These are phyloP conservation scores for Pharus latifolius DNA, from an alignment of 176 grass and related monocot genomes.

Conservation along the genomic window DNA sequence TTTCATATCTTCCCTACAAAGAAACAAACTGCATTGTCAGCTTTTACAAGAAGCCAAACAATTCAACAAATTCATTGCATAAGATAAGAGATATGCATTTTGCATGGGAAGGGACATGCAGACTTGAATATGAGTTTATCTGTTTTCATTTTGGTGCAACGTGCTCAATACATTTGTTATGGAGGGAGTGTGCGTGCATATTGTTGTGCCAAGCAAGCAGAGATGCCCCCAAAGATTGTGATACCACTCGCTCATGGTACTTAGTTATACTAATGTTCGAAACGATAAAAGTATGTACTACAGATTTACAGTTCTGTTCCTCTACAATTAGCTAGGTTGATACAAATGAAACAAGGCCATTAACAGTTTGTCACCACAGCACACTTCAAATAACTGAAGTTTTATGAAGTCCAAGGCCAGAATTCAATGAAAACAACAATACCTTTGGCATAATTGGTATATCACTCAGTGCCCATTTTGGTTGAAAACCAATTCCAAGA, in stretches of 20 bases:
- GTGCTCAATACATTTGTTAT: neutral
- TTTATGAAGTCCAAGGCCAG: constrained; percentile 1
- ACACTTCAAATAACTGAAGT: neutral
- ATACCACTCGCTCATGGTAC: neutral
- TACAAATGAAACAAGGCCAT: neutral
- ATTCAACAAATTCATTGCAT: neutral
- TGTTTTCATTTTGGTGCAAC: neutral
- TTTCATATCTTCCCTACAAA: constrained; percentile 79
- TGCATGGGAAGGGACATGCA: neutral
- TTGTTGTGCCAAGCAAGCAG: neutral
- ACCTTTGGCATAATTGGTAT: constrained; percentile 98
- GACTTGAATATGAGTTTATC: neutral
- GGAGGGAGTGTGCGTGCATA: neutral
- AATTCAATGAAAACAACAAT: neutral
- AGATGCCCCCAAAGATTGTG: neutral
- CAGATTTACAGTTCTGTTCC: neutral
- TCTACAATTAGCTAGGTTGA: neutral
- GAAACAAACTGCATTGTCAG: neutral
- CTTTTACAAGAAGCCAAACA: neutral
- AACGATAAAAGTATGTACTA: neutral
- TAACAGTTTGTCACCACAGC: neutral
- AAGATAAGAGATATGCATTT: neutral
- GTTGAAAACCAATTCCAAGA: constrained; percentile 95
- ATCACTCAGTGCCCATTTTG: constrained; percentile 66
- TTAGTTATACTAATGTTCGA: neutral